Evolutionary conservation across 805 yeast species (phyloP), one percentile per base, ranked within the genome.

Genomic region (Candida peoriensis): DNA sequence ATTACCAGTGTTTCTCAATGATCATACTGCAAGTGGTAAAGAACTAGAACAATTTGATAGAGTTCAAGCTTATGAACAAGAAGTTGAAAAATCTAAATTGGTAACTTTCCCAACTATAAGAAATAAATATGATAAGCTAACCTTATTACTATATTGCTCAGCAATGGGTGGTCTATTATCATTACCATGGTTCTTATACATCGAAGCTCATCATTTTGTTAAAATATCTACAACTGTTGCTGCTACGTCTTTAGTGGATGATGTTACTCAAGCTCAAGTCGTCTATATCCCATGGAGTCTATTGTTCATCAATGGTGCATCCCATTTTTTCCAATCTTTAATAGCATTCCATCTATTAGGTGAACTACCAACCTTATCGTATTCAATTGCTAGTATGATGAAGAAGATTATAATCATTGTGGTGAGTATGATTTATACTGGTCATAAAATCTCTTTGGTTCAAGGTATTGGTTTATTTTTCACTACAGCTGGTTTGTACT

Each of bases 371-470:
- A 85, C 96, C 0, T 78, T 88, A 10, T 76, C 93, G 3, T 88
- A 86, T 59, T 82, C 94, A 2, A 79, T 88, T 38, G 95, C 96
- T 3, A 78, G 85, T 28, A 72, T 88, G 74, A 73, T 88, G 75
- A 88, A 88, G 61, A 76, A 95, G 50, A 82, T 88, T n/a, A 82
- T 85, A 1, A 75, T 88, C 20, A 87, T 88, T 28, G 70, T 81
- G 2, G 80, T 81, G 1, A 84, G 95, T 48, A 83, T 89, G 63
- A 39, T 81, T 26, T 73, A 71, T 66, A 71, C 68, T 24, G 80
- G 80, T 18, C 70, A 68, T 16, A 46, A 51, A 13, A 57, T 78
- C n/a, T 61, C 74, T 2, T 33, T 59, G 1, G 29, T 34, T 4
- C 85, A 80, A 50, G 32, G 58, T 4, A 21, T 64, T 11, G 87